Evolutionary conservation across 2,329 filamentous ascomycete species (phyloP).

Genomic region (Monilinia fructigena): DNA sequence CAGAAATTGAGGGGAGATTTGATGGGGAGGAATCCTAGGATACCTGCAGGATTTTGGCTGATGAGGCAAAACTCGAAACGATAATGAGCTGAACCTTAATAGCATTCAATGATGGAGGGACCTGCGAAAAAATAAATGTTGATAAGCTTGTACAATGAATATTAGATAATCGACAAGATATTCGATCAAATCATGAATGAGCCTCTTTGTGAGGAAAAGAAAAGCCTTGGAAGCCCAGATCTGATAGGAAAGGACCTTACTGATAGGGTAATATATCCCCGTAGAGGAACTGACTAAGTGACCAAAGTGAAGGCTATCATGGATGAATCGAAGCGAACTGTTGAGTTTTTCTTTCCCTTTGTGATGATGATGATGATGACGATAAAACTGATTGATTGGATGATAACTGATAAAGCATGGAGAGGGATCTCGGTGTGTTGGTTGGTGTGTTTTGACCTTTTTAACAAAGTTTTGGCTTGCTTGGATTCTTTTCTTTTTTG

Average conservation of each 20-base stretch:
- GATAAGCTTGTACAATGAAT: too few relatives aligned
- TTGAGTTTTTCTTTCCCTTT: background rate
- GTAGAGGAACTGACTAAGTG: background rate
- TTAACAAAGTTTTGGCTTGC: too few relatives aligned
- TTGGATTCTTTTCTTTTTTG: too few relatives aligned
- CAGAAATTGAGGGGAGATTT: constrained; percentile 10
- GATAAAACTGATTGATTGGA: background rate
- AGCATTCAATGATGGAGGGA: too few relatives aligned
- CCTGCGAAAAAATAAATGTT: too few relatives aligned
- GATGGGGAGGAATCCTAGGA: background rate
- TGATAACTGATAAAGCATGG: background rate
- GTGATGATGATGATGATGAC: background rate
- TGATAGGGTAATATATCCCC: background rate
- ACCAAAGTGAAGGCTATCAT: too few relatives aligned
- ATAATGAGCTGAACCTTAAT: background rate
- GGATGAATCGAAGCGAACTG: background rate
- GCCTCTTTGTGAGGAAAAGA: background rate
- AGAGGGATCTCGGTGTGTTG: too few relatives aligned
- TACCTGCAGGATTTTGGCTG: constrained; percentile 3
- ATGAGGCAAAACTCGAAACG: background rate
- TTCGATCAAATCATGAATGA: too few relatives aligned
- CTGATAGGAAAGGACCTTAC: too few relatives aligned
- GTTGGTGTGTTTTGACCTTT: too few relatives aligned
- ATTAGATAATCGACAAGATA: too few relatives aligned
- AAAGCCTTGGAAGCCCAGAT: background rate